phyloP scores from a whole-genome alignment of 2,329 filamentous ascomycete species.

The Penicillium hesseltinei region DNA sequence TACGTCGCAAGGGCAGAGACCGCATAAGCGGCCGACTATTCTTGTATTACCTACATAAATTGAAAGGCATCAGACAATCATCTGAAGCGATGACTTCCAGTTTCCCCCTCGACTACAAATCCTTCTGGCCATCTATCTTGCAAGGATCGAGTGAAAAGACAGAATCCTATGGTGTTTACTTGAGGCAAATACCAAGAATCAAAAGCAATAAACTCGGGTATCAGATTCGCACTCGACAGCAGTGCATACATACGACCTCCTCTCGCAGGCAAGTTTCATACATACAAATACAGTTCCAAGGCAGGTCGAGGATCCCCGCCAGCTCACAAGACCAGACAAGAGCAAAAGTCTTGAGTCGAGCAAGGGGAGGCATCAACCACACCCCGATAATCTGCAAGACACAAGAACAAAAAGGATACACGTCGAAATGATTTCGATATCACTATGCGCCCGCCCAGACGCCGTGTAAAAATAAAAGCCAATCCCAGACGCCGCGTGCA shows the following conservation, averaged over 20 bases:
- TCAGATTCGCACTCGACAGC: constrained; percentile 17
- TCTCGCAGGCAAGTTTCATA: constrained; percentile 10
- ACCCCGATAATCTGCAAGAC: constrained; percentile 12
- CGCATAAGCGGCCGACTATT: background rate
- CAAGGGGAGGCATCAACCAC: background rate
- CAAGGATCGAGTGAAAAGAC: too few relatives aligned
- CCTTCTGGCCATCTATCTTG: background rate
- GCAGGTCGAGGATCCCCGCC: background rate
- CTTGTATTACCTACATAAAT: background rate
- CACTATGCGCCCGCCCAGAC: constrained; percentile 9
- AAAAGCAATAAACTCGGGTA: constrained; percentile 13
- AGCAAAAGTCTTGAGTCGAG: background rate
- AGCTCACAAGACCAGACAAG: background rate
- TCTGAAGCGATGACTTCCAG: background rate
- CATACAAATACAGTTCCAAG: constrained; percentile 19
- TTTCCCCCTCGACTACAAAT: background rate
- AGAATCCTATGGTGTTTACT: background rate
- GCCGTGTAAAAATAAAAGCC: constrained; percentile 10
- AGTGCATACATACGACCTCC: constrained; percentile 11
- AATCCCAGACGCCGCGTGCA: constrained; percentile 15
- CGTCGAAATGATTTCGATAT: background rate
- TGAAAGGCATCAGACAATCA: background rate
- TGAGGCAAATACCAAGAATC: background rate
- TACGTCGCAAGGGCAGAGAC: background rate
- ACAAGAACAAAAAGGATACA: constrained; percentile 5